phyloP scores from a whole-genome alignment of 2,329 filamentous ascomycete genomes.

The Curvularia verruculosa region DNA sequence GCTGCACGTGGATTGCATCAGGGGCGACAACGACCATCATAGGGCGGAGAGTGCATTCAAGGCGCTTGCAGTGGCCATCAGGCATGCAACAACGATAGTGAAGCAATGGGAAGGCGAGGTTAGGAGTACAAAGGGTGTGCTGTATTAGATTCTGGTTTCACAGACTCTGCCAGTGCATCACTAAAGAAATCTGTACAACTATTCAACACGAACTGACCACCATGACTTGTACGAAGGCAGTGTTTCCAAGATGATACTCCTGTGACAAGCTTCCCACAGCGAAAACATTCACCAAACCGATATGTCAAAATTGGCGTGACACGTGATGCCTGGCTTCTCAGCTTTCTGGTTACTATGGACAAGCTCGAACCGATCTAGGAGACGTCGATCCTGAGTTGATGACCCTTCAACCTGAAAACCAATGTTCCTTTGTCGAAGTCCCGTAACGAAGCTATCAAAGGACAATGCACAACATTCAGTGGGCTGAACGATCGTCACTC shows the following conservation, averaged over 20 bases:
- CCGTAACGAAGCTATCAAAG: background rate
- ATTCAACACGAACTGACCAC: background rate
- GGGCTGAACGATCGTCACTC: background rate
- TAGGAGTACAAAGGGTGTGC: slow-evolving; percentile 92
- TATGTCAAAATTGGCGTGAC: background rate
- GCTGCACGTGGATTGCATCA: slow-evolving; percentile 91
- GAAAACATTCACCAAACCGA: background rate
- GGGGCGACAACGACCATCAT: slow-evolving; percentile 95
- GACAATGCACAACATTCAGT: background rate
- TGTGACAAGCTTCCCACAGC: background rate
- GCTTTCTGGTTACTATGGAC: background rate
- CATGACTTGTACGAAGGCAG: background rate
- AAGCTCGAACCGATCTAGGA: background rate
- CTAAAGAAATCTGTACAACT: background rate
- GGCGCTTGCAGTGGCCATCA: slow-evolving; percentile 85
- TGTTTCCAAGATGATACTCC: no score
- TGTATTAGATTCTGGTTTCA: slow-evolving; percentile 54
- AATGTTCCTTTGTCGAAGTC: background rate
- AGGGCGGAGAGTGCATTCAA: slow-evolving; percentile 97
- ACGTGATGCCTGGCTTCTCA: background rate
- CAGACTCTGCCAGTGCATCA: background rate
- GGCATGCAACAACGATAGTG: slow-evolving; percentile 75
- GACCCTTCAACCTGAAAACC: background rate
- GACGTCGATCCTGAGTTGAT: background rate
- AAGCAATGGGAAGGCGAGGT: slow-evolving; percentile 88